Conservation (phyloP, 2,329 filamentous ascomycete genomes). For the Trichophyton verrucosum region DNA sequence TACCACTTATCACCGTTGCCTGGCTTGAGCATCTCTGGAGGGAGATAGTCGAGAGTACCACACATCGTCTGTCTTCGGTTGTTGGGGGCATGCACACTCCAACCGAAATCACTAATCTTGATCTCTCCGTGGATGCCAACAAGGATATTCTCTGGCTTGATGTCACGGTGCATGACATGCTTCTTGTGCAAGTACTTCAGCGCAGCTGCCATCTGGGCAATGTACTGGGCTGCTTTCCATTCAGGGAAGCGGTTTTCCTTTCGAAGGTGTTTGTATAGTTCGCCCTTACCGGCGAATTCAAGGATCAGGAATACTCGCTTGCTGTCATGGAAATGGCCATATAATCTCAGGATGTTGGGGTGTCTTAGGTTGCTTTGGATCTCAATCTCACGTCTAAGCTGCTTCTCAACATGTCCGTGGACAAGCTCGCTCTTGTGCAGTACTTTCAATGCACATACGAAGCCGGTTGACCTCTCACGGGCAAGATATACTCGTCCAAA, state of each 20-base stretch:
- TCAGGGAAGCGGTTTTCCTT: slow-evolving; percentile 70
- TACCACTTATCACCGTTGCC: slow-evolving; percentile 77
- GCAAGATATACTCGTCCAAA: slow-evolving; percentile 79
- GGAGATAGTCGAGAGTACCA: slow-evolving; percentile 91
- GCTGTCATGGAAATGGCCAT: slow-evolving; percentile 79
- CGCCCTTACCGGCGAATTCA: slow-evolving; percentile 74
- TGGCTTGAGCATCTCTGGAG: slow-evolving; percentile 90
- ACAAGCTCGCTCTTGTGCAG: slow-evolving; percentile 74
- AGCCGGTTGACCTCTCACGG: slow-evolving; percentile 63
- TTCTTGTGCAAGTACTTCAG: slow-evolving; percentile 88
- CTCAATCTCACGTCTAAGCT: slow-evolving; percentile 76
- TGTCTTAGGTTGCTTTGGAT: slow-evolving; percentile 80
- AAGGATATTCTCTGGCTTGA: slow-evolving; percentile 95
- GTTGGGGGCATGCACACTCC: slow-evolving; percentile 95
- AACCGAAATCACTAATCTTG: slow-evolving; percentile 97
- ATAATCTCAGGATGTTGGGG: slow-evolving; percentile 72
- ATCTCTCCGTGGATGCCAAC: slow-evolving; percentile 95
- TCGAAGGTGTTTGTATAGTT: slow-evolving; percentile 76
- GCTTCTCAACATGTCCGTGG: slow-evolving; percentile 71
- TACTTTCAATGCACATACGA: slow-evolving; percentile 77
- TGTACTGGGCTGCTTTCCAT: slow-evolving; percentile 75
- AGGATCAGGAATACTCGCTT: slow-evolving; percentile 80
- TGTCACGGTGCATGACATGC: slow-evolving; percentile 93
- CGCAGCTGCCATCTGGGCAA: slow-evolving; percentile 82
- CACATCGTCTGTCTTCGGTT: slow-evolving; percentile 91